Base-by-base conservation (phyloP, 164 flowering plant genomes). In the Stephania cephalantha region DNA sequence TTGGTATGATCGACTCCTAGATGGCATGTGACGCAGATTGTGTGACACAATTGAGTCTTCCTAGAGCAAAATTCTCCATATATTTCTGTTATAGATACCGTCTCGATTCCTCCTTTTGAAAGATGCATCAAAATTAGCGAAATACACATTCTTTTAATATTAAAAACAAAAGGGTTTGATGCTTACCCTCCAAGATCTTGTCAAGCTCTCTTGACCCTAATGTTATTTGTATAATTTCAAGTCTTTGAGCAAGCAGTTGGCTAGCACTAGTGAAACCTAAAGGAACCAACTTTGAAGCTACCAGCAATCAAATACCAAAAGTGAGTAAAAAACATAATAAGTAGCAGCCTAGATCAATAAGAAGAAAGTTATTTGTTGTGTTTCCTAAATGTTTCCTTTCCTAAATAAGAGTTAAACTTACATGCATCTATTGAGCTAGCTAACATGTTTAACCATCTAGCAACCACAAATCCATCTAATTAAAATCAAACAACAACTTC, bases 41-140 rank as follows among this genome's bases (percentile, higher is more conserved):
- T 95, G 82, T 95, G 98, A 78, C 98, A 95, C 66, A 93, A 83
- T 81, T 95, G 98, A 82, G 98, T 93, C 84, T 95, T 95, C 72
- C 97, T 97, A 76, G 92, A 87, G 67, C 97, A 95, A 73, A 89
- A 95, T 82, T 95, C 98, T 53, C 97, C 98, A 85, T 95, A 95
- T 68, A 95, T 44, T 82, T 95, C 98, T 76, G 98, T 93, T 67
- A 95, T 93, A 52, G 98, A 91, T 67, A 95, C 97, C 1, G 95
- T 95, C 81, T 95, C 98, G 75, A 95, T 81, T 50, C 98, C 98
- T 61, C 98, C 97, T 93, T 87, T 45, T 55, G 79, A 52, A 5
- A 44, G 79, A 52, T 2, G 15, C 20, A 70, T 18, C 17, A 12
- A 7, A 52, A 44, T 46, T 30, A 48, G 53, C 4, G 42, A 35